Conservation (phyloP, 2,329 filamentous ascomycete genomes). For the Diaporthe caulivora region DNA sequence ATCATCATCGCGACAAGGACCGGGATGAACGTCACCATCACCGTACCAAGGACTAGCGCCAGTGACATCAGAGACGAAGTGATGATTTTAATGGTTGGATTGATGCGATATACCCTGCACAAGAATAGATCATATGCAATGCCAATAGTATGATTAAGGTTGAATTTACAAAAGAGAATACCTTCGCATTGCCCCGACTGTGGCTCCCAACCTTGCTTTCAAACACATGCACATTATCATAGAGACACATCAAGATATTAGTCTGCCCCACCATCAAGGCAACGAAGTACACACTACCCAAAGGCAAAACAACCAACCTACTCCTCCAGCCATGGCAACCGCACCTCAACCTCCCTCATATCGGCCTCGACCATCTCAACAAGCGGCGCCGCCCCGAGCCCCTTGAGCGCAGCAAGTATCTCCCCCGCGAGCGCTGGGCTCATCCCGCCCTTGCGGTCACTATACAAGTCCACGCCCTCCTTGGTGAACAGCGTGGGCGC, state of each 20-base stretch:
- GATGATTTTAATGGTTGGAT: background rate
- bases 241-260: background rate
- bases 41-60: background rate
- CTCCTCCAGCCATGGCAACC: constrained; percentile 61
- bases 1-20: background rate
- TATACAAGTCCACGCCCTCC: constrained; percentile 85
- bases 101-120: constrained; percentile 31
- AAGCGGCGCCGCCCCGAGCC: constrained; percentile 68
- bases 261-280: background rate
- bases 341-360: constrained; percentile 65
- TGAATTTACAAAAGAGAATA: too few species aligned
- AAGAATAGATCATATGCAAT: background rate
- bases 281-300: too few species aligned
- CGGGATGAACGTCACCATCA: background rate
- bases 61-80: background rate
- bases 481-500: constrained; percentile 86
- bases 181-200: background rate
- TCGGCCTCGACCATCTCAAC: constrained; percentile 61
- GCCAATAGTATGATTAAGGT: background rate
- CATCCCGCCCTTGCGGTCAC: constrained; percentile 71
- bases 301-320: background rate
- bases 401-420: constrained; percentile 67
- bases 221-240: background rate
- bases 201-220: background rate
- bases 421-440: constrained; percentile 66